These are phyloP conservation scores for Aspergillus incahuasiensis DNA, from an alignment of 495 filamentous ascomycete species.

Conservation along the genomic window DNA sequence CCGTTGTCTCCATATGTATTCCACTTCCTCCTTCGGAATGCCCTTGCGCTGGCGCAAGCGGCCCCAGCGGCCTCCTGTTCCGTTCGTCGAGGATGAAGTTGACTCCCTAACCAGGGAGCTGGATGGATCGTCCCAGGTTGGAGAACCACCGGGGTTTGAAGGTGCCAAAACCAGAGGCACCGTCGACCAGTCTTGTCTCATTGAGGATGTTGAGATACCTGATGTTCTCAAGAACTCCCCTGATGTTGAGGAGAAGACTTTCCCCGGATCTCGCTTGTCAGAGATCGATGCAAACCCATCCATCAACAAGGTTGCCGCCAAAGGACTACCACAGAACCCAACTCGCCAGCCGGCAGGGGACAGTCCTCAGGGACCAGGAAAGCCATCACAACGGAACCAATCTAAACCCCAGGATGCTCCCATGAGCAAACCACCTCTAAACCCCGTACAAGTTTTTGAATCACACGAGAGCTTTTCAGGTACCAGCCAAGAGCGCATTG, in stretches of 20 bases:
- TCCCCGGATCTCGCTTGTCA: slow-evolving; percentile 14
- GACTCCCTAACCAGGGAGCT: slow-evolving; percentile 40
- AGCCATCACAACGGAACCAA: slow-evolving; percentile 3
- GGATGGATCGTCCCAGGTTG: slow-evolving; percentile 27
- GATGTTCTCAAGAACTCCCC: slow-evolving; percentile 18
- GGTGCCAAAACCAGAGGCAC: slow-evolving; percentile 38
- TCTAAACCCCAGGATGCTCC: slow-evolving; percentile 5
- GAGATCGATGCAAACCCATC: slow-evolving; percentile 32
- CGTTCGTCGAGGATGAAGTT: slow-evolving; percentile 43
- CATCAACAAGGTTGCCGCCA: slow-evolving; percentile 22
- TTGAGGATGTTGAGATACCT: slow-evolving; percentile 25
- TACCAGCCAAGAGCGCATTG: slow-evolving; percentile 1
- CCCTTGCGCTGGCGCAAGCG: slow-evolving; percentile 26
- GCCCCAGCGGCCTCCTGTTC: slow-evolving; percentile 37
- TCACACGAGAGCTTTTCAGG: not conserved
- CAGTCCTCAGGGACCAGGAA: slow-evolving; percentile 5
- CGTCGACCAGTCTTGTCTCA: slow-evolving; percentile 44
- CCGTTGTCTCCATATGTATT: slow-evolving; percentile 7
- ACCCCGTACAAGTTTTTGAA: not conserved
- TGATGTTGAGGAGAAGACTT: slow-evolving; percentile 3
- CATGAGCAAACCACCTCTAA: not conserved
- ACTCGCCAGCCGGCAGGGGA: slow-evolving; percentile 12
- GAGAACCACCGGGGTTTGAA: slow-evolving; percentile 34
- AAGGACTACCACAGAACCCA: slow-evolving; percentile 24
- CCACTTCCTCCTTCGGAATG: slow-evolving; percentile 21